phyloP scores from a whole-genome alignment of 441 rosid species.

The Syzygium syzygioides region DNA sequence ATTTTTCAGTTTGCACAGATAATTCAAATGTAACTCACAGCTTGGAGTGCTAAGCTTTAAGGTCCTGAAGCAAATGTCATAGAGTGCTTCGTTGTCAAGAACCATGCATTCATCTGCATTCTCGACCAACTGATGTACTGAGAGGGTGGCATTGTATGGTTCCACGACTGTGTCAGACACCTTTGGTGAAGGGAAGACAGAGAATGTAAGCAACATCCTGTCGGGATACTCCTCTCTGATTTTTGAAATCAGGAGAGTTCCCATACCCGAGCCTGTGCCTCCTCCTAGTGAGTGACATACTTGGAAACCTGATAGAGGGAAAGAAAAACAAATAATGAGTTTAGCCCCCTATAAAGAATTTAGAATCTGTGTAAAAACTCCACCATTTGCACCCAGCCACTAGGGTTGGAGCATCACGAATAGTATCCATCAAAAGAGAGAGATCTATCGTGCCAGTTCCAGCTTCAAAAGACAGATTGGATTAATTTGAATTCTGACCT shows the following conservation, averaged over 20 bases:
- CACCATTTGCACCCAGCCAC: background rate
- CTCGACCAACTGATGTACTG: constrained; percentile 88
- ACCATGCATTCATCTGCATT: constrained; percentile 97
- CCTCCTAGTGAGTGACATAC: constrained; percentile 95
- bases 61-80: constrained; percentile 90
- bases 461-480: background rate
- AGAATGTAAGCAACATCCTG: constrained; percentile 93
- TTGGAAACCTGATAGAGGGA: constrained; percentile 64
- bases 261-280: constrained; percentile 97
- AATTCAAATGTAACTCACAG: constrained; percentile 33
- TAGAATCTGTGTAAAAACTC: background rate
- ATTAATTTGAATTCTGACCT: background rate
- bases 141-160: constrained; percentile 92
- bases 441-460: background rate
- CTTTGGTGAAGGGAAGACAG: constrained; percentile 92
- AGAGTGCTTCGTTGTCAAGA: constrained; percentile 87
- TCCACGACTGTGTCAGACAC: constrained; percentile 99
- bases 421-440: background rate
- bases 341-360: background rate
- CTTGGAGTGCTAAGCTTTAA: constrained; percentile 67
- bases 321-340: background rate
- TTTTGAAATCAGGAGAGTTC: constrained; percentile 82
- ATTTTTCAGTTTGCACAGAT: no score
- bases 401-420: background rate
- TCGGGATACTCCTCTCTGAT: constrained; percentile 78